Evolutionary conservation across 2,329 filamentous ascomycete genomes (phyloP).

Genomic region (Paramyrothecium sp.): DNA sequence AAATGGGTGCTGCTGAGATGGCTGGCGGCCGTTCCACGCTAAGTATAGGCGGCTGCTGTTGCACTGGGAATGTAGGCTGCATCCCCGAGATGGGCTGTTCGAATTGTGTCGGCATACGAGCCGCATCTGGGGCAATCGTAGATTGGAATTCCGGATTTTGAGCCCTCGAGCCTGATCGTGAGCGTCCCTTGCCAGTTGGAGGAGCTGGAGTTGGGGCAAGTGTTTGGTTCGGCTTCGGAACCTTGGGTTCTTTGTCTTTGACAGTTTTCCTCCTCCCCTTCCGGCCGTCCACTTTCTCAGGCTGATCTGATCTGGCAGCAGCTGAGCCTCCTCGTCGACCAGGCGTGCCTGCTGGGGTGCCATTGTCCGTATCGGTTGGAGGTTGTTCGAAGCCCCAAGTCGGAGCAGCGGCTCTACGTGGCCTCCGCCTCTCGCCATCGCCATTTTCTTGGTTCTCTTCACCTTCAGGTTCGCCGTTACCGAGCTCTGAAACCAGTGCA

Average conservation of each 20-base stretch:
- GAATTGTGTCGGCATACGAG: conserved; percentile 40
- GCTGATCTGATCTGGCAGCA: conserved; percentile 37
- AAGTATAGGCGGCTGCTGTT: conserved; percentile 23
- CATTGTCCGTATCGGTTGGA: conserved; percentile 58
- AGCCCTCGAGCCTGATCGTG: conserved; percentile 53
- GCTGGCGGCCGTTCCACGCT: conserved; percentile 33
- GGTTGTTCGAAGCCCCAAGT: conserved; percentile 67
- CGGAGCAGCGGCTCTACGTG: conserved; percentile 66
- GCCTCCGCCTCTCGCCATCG: conserved; percentile 58
- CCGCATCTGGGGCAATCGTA: conserved; percentile 35
- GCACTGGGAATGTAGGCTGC: conserved; percentile 38
- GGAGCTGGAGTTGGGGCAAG: conserved; percentile 46
- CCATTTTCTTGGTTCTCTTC: conserved; percentile 56
- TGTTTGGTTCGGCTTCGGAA: conserved; percentile 36
- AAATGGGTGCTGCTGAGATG: conserved; percentile 35
- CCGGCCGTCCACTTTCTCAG: conserved; percentile 45
- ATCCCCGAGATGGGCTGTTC: conserved; percentile 41
- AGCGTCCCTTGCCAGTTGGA: conserved; percentile 43
- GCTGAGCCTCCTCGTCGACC: conserved; percentile 44
- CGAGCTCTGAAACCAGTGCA: conserved; percentile 65
- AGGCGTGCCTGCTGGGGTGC: conserved; percentile 57
- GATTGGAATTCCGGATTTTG: conserved; percentile 41
- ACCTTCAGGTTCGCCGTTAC: conserved; percentile 55
- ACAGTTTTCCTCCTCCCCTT: conserved; percentile 34
- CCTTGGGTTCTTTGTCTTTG: conserved; percentile 42